Conservation (phyloP, 495 filamentous ascomycete genomes). For the Hamigera avellanea region DNA sequence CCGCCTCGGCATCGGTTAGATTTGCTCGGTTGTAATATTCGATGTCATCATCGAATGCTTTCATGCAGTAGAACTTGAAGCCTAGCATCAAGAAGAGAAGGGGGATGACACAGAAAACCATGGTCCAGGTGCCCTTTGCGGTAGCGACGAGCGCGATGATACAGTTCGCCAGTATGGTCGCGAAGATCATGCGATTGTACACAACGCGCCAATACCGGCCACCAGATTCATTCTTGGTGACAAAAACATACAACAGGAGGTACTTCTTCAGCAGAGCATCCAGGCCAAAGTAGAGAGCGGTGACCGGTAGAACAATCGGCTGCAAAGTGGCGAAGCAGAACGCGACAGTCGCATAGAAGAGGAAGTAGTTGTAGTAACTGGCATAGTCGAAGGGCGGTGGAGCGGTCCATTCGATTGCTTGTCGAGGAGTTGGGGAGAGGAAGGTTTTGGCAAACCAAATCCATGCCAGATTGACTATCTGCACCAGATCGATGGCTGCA, state of each 20-base stretch:
- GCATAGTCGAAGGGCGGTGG: slow-evolving; percentile 91
- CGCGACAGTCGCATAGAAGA: slow-evolving; percentile 86
- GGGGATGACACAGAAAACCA: slow-evolving; percentile 58
- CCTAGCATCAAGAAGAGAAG: slow-evolving; percentile 67
- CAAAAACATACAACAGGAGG: slow-evolving; percentile 81
- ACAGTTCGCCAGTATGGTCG: slow-evolving; percentile 63
- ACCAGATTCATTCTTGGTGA: slow-evolving; percentile 92
- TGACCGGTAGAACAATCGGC: slow-evolving; percentile 81
- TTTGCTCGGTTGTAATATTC: slow-evolving; percentile 62
- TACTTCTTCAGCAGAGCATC: slow-evolving; percentile 94
- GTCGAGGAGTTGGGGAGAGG: slow-evolving; percentile 75
- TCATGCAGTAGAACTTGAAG: slow-evolving; percentile 80
- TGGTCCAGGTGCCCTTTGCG: slow-evolving; percentile 42
- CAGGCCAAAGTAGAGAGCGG: slow-evolving; percentile 78
- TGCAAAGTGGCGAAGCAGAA: slow-evolving; percentile 80
- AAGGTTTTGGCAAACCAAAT: slow-evolving; percentile 77
- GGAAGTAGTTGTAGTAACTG: slow-evolving; percentile 89
- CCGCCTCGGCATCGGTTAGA: slow-evolving; percentile 43
- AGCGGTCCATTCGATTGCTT: slow-evolving; percentile 88
- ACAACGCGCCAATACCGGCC: slow-evolving; percentile 87
- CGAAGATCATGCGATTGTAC: slow-evolving; percentile 87
- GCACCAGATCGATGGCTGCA: slow-evolving; percentile 78
- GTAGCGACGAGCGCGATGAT: slow-evolving; percentile 66
- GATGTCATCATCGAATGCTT: slow-evolving; percentile 62
- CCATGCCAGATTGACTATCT: slow-evolving; percentile 68